phyloP scores from a whole-genome alignment of 2,329 filamentous ascomycete genomes.

The Ascochyta rabiei region DNA sequence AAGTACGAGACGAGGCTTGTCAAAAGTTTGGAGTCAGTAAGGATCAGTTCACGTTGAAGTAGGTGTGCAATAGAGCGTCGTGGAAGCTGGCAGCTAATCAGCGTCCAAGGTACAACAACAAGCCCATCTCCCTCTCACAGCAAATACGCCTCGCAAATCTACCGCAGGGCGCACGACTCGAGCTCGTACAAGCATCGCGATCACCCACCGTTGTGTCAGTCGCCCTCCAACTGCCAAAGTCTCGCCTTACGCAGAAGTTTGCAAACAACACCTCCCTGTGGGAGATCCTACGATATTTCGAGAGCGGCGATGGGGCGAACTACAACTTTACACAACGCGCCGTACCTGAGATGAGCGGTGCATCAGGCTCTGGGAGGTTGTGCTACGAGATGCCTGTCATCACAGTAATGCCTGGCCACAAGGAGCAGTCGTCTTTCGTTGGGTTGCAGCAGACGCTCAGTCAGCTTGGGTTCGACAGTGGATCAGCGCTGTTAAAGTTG shows the following conservation, averaged over 20 bases:
- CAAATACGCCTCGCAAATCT: conserved; percentile 85
- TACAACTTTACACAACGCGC: conserved; percentile 84
- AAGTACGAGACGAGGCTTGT: conserved; percentile 88
- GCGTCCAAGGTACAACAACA: conserved; percentile 66
- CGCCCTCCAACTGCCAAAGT: conserved; percentile 81
- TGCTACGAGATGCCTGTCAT: conserved; percentile 88
- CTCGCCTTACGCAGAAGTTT: conserved; percentile 81
- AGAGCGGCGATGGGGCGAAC: conserved; percentile 61
- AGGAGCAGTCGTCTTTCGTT: conserved; percentile 75
- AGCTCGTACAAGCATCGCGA: conserved; percentile 85
- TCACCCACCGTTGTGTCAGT: conserved; percentile 86
- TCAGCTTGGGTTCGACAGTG: conserved; percentile 85
- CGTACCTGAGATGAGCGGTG: conserved; percentile 65
- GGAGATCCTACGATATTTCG: conserved; percentile 88
- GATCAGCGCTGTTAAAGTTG: conserved; percentile 78
- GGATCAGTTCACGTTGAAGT: conserved; percentile 83
- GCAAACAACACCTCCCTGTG: conserved; percentile 87
- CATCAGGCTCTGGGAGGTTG: conserved; percentile 71
- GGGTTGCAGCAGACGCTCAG: conserved; percentile 89
- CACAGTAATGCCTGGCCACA: conserved; percentile 72
- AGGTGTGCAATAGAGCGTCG: conserved; percentile 29
- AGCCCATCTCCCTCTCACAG: conserved; percentile 81
- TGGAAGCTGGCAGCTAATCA: conserved; percentile 7
- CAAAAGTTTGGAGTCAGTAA: conserved; percentile 75
- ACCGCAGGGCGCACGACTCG: conserved; percentile 83